These are phyloP conservation scores for Candida sphagnicola DNA, from an alignment of 805 yeast genomes.

Conservation along the genomic window DNA sequence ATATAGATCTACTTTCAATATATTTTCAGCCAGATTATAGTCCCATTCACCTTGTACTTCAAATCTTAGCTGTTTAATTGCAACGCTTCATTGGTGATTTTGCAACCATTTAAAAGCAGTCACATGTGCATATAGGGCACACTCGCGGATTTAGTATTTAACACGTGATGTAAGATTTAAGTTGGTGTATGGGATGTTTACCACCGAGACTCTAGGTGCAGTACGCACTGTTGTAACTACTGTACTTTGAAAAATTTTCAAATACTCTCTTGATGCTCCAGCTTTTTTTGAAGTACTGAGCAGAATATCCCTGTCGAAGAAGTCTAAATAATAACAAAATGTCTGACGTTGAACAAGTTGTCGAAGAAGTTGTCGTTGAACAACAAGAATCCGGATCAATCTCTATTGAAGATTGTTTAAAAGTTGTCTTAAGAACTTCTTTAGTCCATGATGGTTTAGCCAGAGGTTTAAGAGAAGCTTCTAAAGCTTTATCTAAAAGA, in stretches of 20 bases:
- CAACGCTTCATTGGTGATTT: no score
- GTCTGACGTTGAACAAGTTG: conserved; percentile 94
- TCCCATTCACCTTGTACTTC: no score
- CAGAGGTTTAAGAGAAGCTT: conserved; percentile 99
- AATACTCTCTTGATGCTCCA: conserved; percentile 3
- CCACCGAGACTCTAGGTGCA: background rate
- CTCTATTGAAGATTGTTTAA: conserved; percentile 97
- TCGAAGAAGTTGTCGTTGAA: conserved; percentile 80
- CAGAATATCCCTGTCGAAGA: conserved; percentile 65
- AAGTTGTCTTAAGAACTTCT: conserved; percentile 96
- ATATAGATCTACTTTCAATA: no score
- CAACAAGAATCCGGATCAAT: conserved; percentile 85
- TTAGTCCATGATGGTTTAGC: conserved; percentile 99
- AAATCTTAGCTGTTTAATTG: no score
- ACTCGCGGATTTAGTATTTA: no score
- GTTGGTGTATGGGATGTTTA: background rate
- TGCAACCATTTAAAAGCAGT: no score
- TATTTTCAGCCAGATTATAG: no score
- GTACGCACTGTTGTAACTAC: background rate
- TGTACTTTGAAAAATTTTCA: conserved; percentile 8
- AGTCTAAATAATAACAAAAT: conserved; percentile 47
- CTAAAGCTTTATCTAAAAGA: conserved; percentile 96
- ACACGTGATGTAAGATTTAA: no score
- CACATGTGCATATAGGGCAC: no score
- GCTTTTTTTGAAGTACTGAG: conserved; percentile 47